A percentile compares a stretch with the other conserved stretches of the same genome.
Conservation (phyloP, 208 protist species). For the Balamuthia mandrillaris region DNA sequence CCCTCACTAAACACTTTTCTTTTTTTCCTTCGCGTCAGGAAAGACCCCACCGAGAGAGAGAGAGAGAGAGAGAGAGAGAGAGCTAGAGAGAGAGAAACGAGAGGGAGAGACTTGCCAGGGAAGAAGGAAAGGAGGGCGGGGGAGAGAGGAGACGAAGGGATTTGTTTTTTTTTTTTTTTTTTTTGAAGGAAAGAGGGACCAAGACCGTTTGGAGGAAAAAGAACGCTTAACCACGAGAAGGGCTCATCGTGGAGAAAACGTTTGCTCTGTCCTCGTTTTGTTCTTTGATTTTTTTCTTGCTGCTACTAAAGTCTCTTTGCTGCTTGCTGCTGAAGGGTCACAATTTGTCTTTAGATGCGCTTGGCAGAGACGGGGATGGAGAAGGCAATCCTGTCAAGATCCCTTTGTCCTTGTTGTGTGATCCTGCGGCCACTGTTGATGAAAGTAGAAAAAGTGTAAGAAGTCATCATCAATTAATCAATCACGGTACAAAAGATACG, state of each 20-base stretch:
- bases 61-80: neutral
- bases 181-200: too few relatives aligned
- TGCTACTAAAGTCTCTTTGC: too few relatives aligned
- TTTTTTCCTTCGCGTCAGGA: neutral
- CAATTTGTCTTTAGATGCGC: constrained; percentile 5
- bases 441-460: neutral
- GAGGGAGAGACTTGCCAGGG: neutral
- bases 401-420: constrained; percentile 87
- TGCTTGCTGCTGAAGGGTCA: neutral
- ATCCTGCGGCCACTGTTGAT: constrained; percentile 80
- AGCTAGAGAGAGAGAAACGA: neutral
- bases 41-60: neutral
- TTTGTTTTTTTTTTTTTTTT: too few relatives aligned
- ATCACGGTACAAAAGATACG: too few relatives aligned
- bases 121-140: neutral
- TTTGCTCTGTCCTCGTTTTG: neutral
- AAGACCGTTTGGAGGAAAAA: too few relatives aligned
- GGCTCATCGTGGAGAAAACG: neutral
- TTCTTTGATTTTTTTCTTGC: too few relatives aligned
- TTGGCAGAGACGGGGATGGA: constrained; percentile 14
- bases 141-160: too few relatives aligned
- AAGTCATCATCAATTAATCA: neutral
- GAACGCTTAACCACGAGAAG: neutral
- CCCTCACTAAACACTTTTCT: neutral
- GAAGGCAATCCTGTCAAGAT: constrained; percentile 88